Base-by-base conservation (phyloP, 176 grass and related monocot species). In the Elymus sibiricus region DNA sequence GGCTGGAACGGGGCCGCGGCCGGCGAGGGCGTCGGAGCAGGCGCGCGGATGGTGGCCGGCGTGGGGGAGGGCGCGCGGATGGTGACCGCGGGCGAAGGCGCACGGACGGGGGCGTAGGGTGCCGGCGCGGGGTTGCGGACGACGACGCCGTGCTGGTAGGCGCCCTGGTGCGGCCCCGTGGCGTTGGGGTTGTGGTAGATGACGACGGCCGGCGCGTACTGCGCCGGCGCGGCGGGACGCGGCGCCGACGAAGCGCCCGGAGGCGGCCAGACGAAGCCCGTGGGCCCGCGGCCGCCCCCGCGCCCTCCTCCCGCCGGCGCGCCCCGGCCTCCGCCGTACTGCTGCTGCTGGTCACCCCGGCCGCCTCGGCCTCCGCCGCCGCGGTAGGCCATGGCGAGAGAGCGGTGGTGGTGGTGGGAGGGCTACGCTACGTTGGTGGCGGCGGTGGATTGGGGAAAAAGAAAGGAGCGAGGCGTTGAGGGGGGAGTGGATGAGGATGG, bases 221-320 rank as follows among this genome's bases (percentile, higher is more conserved):
- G 47, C 5, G 0, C 1, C 21, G 46, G 76, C 76, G 39, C 22
- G 7, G 37, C 40, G 27, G 60, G 70, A 0, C 21, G 82, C 27
- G 43, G 70, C 35, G 46, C 59, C 21, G 64, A 7, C 3, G 49
- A 1, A 16, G 38, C 22, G 69, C 60, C 46, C 22, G 77, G 78
- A 16, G 88, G 84, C 6, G 79, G 88, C 88, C 79, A 90, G n/a
- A 90, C 74, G 84, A 90, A 90, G 56, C 76, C 79, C 5, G 27
- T 70, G 26, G 22, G 27, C 3, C 63, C 34, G 44, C 78, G 80
- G 12, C 46, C 70, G 0, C 73, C 71, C 28, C 77, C 81, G 17
- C 82, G 3, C 4, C 39, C 68, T n/a, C 61, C 59, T 29, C 62
- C 14, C n/a, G 4, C n/a, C 22, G 29, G 27, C 6, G 68, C 11